Base-by-base conservation (phyloP, 352 stramenopile genomes). In the Pythium vanterpoolii region DNA sequence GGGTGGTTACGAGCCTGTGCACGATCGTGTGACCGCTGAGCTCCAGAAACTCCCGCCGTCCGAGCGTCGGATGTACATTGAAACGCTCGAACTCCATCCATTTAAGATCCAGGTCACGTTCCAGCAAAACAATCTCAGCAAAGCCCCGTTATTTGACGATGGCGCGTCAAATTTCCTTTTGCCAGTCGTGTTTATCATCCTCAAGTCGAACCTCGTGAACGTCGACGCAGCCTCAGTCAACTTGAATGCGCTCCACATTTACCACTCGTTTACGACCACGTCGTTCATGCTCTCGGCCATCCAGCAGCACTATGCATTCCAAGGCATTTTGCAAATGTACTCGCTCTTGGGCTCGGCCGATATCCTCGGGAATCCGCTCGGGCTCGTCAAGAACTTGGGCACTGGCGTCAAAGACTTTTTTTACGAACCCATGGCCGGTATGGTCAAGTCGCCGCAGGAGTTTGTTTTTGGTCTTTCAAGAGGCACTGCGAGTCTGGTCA, bases 391-490 rank as follows among this genome's bases (percentile, higher is more conserved):
- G 14, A 96, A 96, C 49, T 62, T 97, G 4, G 90, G 88, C 14
- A 84, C 79, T 0, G 90, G 90, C 1, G 81, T 97, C 0, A 94
- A 93, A 27, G 90, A 96, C 27, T 94, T 97, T 34, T 97, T 97
- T 65, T 97, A 96, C 56, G 87, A 97, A 49, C 89, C 90, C 0
- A 73, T 84, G 27, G 87, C 95, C 5, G 92, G 89, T 0, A 79
- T 96, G 53, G 87, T 96, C 21, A 87, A 87, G 24, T 93, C 83
- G 1, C 86, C 86, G 13, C 83, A 92, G 34, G 87, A 94, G 43
- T 98, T 98, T 62, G 72, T 96, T 8, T 57, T 92, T 9, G 90
- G 92, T 0, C 73, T 98, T 1, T 94, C 84, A 13, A 79, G 90
- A 33, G 93, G 93, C 56, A 97, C 88, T 2, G 87, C 89, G 0